Conservation (phyloP, 805 yeast species). For the Pichia nanzhaoensis region DNA sequence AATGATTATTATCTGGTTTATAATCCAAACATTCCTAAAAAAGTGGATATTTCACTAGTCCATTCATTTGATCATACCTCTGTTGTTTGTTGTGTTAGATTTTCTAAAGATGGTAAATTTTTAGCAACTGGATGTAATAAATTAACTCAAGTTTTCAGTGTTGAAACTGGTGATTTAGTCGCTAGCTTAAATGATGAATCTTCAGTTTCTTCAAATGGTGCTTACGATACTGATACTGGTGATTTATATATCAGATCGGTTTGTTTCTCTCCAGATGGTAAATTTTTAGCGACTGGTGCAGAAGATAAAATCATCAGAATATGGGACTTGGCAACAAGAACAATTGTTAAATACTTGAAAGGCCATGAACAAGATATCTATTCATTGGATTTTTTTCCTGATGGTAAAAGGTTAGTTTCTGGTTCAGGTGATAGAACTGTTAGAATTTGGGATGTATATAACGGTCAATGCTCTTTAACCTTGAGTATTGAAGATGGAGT, state of each 20-base stretch:
- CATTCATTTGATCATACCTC: conserved; percentile 89
- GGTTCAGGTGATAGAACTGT: conserved; percentile 97
- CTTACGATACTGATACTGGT: conserved; percentile 57
- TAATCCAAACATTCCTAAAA: conserved; percentile 76
- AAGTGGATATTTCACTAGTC: conserved; percentile 78
- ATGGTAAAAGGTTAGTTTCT: conserved; percentile 86
- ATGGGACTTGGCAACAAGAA: conserved; percentile 86
- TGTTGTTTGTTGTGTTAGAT: conserved; percentile 94
- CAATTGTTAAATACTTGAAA: conserved; percentile 75
- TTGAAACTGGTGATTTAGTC: conserved; percentile 82
- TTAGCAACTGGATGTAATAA: conserved; percentile 97
- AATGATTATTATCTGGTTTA: conserved; percentile 82
- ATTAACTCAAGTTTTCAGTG: conserved; percentile 89
- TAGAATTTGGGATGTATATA: conserved; percentile 89
- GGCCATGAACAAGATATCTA: conserved; percentile 98
- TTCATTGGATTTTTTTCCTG: conserved; percentile 90
- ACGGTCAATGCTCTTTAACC: conserved; percentile 84
- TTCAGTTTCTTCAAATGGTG: conserved; percentile 36
- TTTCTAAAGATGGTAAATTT: conserved; percentile 84
- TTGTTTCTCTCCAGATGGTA: conserved; percentile 93
- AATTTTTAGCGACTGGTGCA: conserved; percentile 89
- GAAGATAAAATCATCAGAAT: conserved; percentile 87
- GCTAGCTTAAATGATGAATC: conserved; percentile 83
- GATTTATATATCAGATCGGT: conserved; percentile 93
- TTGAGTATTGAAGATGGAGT: conserved; percentile 95